Evolutionary conservation across 2,329 filamentous ascomycete genomes (phyloP).

Genomic region (Calycina herbarum): DNA sequence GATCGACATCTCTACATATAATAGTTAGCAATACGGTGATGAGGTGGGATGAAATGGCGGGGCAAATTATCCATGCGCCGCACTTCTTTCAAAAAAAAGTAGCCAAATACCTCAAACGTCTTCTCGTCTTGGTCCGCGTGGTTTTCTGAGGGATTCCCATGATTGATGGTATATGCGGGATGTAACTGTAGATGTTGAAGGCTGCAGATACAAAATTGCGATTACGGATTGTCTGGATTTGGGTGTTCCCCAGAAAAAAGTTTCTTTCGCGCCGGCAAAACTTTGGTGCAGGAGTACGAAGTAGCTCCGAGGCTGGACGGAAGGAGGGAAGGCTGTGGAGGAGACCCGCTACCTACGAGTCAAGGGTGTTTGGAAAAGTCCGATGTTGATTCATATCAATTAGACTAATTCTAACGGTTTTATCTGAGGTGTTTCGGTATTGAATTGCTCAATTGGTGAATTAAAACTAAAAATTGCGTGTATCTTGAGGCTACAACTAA

Average conservation of each 20-base stretch:
- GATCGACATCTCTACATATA: slow-evolving; percentile 76
- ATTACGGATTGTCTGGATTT: background rate
- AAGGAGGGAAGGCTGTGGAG: slow-evolving; percentile 1
- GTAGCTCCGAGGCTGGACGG: background rate
- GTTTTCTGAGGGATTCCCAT: slow-evolving; percentile 69
- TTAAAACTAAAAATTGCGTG: too few relatives aligned
- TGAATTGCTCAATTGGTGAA: too few relatives aligned
- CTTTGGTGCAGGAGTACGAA: background rate
- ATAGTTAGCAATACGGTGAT: slow-evolving; percentile 4
- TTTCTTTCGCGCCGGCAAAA: background rate
- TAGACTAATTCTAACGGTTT: too few relatives aligned
- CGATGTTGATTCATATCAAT: background rate
- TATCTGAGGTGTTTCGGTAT: too few relatives aligned
- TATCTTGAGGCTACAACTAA: too few relatives aligned
- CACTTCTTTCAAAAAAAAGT: background rate
- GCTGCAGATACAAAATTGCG: background rate
- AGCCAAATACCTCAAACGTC: slow-evolving; percentile 58
- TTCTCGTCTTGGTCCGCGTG: slow-evolving; percentile 71
- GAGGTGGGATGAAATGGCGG: slow-evolving; percentile 1
- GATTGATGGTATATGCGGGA: background rate
- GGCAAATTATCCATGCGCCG: background rate
- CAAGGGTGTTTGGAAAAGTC: background rate
- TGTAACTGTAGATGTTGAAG: background rate
- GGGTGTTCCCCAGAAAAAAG: background rate
- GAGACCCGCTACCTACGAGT: background rate